Conservation (phyloP, 345 rosid genomes). For the Populus alba region DNA sequence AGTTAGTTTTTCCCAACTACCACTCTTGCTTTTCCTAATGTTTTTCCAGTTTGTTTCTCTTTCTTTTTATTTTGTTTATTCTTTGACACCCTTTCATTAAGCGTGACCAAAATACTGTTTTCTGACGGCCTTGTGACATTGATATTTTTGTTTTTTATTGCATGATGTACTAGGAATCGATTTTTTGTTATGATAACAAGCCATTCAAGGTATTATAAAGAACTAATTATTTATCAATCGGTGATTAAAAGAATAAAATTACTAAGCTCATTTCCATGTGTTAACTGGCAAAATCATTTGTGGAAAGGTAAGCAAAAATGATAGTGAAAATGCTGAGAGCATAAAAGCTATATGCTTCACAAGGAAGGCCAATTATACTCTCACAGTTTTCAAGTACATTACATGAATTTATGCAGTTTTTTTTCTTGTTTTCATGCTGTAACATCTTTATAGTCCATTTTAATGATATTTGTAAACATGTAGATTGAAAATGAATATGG, state of each 20-base stretch:
- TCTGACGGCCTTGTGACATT: too few relatives aligned
- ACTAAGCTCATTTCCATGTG: not conserved
- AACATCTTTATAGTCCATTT: not conserved
- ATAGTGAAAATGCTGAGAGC: constrained; percentile 59
- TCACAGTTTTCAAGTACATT: constrained; percentile 50
- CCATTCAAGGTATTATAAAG: not conserved
- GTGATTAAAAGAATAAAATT: too few relatives aligned
- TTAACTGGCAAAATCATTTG: constrained; percentile 41
- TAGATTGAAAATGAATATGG: constrained; percentile 75
- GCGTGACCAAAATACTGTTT: too few relatives aligned
- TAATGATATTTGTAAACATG: not conserved
- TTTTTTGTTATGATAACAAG: not conserved
- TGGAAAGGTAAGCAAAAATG: constrained; percentile 46
- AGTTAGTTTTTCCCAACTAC: too few relatives aligned
- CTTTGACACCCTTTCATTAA: too few relatives aligned
- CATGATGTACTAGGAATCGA: not conserved
- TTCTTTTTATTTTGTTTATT: too few relatives aligned
- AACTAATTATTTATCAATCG: too few relatives aligned
- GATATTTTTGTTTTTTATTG: not conserved
- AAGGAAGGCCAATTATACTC: constrained; percentile 77
- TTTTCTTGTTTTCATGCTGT: not conserved
- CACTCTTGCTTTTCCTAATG: too few relatives aligned
- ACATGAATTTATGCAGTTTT: not conserved
- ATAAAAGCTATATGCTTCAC: constrained; percentile 60
- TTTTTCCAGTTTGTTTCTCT: too few relatives aligned